Evolutionary conservation across 768 basidiomycete species (phyloP), one percentile per base, ranked within the genome.

Genomic region (Kwoniella sp.): DNA sequence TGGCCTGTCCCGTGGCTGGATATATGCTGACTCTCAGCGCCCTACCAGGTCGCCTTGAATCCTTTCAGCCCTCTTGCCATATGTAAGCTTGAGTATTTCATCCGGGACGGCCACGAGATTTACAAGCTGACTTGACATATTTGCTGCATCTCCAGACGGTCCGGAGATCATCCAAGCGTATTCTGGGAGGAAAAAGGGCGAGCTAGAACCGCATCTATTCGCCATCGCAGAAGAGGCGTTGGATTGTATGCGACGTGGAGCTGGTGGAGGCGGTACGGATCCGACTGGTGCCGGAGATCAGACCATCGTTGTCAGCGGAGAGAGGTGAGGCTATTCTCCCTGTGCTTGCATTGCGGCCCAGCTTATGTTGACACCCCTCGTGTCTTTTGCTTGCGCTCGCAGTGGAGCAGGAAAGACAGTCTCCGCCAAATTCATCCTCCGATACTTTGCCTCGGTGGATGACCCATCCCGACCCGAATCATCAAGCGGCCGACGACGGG

Each of bases 371-470:
- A 34, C 15, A 47, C 37, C 2, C 4, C 58, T 59, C 45, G 50
- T 50, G 0, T 31, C 5, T 1, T 11, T 4, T 13, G 13, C n/a
- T n/a, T n/a, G 9, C 7, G 13, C 30, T 30, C 11, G 26, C 57
- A 96, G 93, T 86, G 96, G 96, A 82, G 96, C 96, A 59, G 96
- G 96, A 61, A 99, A 99, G 85, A 99, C 96, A 0, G 96, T 98
- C 82, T 95, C 93, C 58, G 95, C 96, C 57, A 98, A 99, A 84
- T 93, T 93, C 83, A 99, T 99, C 81, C 95, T 99, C 88, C 88
- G 96, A 65, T 99, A 97, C 82, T 89, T 99, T 73, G 96, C 96
- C 13, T 97, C 95, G 1, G 93, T 99, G 51, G 96, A 98, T 70
- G 93, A 83, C 58, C 94, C 68, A 85, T 85, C 61, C 87, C 88